These are phyloP conservation scores for Pseudocercospora eumusae DNA, from an alignment of 2,329 filamentous ascomycete genomes.

Conservation along the genomic window DNA sequence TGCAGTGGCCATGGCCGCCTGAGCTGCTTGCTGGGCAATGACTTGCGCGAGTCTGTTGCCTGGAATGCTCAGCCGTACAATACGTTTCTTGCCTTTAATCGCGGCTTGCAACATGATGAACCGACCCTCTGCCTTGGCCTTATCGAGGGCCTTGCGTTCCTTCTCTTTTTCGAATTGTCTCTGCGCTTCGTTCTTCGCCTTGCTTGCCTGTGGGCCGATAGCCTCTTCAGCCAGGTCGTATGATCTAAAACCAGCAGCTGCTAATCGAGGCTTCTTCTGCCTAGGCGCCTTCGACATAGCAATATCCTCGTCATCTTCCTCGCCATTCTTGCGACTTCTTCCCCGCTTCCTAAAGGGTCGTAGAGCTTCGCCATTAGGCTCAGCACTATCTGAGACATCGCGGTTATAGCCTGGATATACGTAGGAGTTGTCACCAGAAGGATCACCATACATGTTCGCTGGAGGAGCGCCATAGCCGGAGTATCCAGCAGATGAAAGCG, in stretches of 20 bases:
- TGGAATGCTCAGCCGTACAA: slow-evolving; percentile 46
- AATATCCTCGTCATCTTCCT: slow-evolving; percentile 40
- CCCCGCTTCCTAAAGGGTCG: slow-evolving; percentile 36
- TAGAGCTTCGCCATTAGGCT: slow-evolving; percentile 21
- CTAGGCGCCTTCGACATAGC: slow-evolving; percentile 41
- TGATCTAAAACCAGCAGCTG: slow-evolving; percentile 38
- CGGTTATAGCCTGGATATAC: slow-evolving; percentile 32
- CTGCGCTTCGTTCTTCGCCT: slow-evolving; percentile 47
- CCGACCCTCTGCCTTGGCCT: slow-evolving; percentile 47
- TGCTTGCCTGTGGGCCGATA: slow-evolving; percentile 28
- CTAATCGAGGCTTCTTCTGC: slow-evolving; percentile 39
- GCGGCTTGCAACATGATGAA: slow-evolving; percentile 50
- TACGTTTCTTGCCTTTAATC: slow-evolving; percentile 48
- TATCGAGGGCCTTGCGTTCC: slow-evolving; percentile 44
- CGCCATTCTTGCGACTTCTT: slow-evolving; percentile 20
- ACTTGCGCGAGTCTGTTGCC: slow-evolving; percentile 43
- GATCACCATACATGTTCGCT: slow-evolving; percentile 37
- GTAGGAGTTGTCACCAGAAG: slow-evolving; percentile 31
- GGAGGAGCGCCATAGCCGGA: slow-evolving; percentile 34
- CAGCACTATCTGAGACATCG: slow-evolving; percentile 38
- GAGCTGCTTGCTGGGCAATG: slow-evolving; percentile 37
- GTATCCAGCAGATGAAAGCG: slow-evolving; percentile 34
- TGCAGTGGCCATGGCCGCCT: slow-evolving; percentile 29
- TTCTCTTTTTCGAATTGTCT: slow-evolving; percentile 52
- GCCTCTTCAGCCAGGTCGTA: slow-evolving; percentile 36